Base-by-base conservation (phyloP, 1,284 basidiomycete genomes). In the Fereydounia khargensis region DNA sequence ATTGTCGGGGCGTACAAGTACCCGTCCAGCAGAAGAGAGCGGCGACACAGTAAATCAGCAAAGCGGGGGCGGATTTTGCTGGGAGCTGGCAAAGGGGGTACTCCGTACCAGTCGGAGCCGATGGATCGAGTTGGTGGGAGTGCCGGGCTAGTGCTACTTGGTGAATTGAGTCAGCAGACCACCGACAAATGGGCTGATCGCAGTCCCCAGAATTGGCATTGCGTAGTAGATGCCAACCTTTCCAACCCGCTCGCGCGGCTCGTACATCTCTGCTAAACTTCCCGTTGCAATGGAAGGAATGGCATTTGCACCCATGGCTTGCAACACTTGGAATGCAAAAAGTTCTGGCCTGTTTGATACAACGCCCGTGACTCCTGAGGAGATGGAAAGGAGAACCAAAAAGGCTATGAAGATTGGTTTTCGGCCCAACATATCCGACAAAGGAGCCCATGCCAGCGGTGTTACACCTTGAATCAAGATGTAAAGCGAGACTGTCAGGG, bases 401-500 rank as follows among this genome's bases (percentile, higher is more conserved):
- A 35, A 48, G 6, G 16, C 17, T 3, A 51, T 16, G 31, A 55
- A 55, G 49, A 33, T 31, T 6, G 19, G n/a, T 32, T 55, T 55
- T 9, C 52, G 36, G 25, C 52, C 52, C 24, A 84, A 85, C 37
- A 92, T 82, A 73, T 91, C 88, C 42, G 85, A 86, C 16, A 86
- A 77, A 0, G 83, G 81, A 39, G 81, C 83, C 88, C 88, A 89
- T 6, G 86, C 42, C 11, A 87, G 66, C 0, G 87, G 87, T 39
- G 84, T 76, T 10, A 78, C 72, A 1, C 88, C 88, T 73, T 89
- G 87, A n/a, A 87, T 73, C 17, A 88, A 77, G 60, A 91, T 89
- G 76, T 88, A 92, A 11, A 88, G 65, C 1, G 86, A 85, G 8
- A 91, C 74, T 58, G 82, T 84, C 66, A 86, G 79, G 42, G 87